Base-by-base conservation (phyloP, 2,329 filamentous ascomycete species). In the Calonectria pseudoturangicola region DNA sequence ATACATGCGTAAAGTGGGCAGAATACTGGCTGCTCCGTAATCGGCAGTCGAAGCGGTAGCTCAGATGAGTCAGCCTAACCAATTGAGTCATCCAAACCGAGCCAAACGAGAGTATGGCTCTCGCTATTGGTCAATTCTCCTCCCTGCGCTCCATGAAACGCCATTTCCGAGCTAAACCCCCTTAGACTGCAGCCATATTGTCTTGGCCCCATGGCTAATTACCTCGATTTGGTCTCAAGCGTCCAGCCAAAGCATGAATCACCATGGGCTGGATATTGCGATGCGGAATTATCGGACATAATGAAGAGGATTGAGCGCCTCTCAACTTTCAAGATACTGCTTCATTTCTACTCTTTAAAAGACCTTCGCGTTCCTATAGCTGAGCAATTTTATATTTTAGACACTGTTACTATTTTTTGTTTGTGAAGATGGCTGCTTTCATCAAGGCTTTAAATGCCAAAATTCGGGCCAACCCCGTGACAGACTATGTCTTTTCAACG, bases 401-500 rank as follows among this genome's bases (percentile, higher is more conserved):
- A 33, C 30, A 33, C 9, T 41, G 39, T 41, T 13, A 41, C 12
- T 16, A 41, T 9, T 5, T 33, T 33, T 33, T 33, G 5, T 33
- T 9, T 33, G 39, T 41, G 15, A 88, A 84, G 74, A 96, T 96
- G 94, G 94, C 94, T 79, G 93, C 94, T 82, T 87, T 92, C 77
- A 88, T 96, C 82, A 95, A 95, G 89, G 93, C 93, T 76, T 84
- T 93, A 82, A 97, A 97, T 85, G 92, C 94, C 82, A 95, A 95
- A 88, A 96, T 97, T 85, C 92, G 94, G 86, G 92, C 94, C 73
- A 94, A 96, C 86, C 93, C 93, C 84, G 90, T 93, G 81, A 80
- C 91, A 82, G 92, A 93, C 87, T 97, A 96, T 87, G 84, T 97
- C 85, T 97, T 93, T 89, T 96, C 94, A 78, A 97, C 94, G 80